phyloP scores from a whole-genome alignment of 306 rosid genomes.

The Citrullus colocynthis region DNA sequence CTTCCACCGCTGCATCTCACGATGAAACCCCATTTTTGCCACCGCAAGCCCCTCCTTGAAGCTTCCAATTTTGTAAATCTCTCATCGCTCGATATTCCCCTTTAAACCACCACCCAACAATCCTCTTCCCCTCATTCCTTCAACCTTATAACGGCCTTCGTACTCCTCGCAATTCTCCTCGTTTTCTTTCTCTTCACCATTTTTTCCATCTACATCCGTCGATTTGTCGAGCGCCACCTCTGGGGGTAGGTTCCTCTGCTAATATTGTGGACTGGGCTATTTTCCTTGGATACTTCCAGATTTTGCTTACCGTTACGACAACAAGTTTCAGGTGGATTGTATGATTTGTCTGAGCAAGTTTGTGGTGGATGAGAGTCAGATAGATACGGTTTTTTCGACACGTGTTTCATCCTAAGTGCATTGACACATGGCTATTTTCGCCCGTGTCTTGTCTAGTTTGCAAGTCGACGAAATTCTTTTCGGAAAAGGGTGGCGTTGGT shows the following conservation, averaged over 20 bases:
- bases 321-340: conserved; percentile 26
- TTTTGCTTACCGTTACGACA: conserved; percentile 3
- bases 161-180: conserved; percentile 14
- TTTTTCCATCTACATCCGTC: conserved; percentile 14
- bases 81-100: neutral
- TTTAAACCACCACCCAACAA: neutral
- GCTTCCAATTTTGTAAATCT: neutral
- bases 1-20: neutral
- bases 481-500: too few species aligned
- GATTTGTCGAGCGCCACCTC: neutral
- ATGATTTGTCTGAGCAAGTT: conserved; percentile 37
- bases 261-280: neutral
- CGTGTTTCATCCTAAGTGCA: conserved; percentile 40
- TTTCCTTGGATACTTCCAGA: conserved; percentile 15
- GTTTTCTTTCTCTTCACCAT: conserved; percentile 19
- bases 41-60: neutral
- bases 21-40: neutral
- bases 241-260: neutral
- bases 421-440: conserved; percentile 39
- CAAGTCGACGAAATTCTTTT: conserved; percentile 13
- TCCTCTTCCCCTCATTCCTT: neutral
- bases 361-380: conserved; percentile 22
- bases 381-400: conserved; percentile 33
- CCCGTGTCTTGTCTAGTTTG: conserved; percentile 49
- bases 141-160: conserved; percentile 3